phyloP scores from a whole-genome alignment of 208 protist species.

The Leishmania arabica region DNA sequence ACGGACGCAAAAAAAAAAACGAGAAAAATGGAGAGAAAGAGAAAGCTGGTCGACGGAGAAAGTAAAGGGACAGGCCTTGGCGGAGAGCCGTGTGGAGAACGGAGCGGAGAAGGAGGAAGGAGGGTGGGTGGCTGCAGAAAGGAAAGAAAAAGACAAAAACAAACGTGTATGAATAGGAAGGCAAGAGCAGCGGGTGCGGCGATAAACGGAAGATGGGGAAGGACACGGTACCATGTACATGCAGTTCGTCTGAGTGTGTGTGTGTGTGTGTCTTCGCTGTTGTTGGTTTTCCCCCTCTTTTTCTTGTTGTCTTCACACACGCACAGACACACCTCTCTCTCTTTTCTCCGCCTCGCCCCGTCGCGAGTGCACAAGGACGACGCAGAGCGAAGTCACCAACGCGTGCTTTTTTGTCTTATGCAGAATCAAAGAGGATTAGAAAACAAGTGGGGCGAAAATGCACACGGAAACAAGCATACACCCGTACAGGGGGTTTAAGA shows the following conservation, averaged over 20 bases:
- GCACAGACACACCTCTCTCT: background rate
- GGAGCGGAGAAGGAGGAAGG: background rate
- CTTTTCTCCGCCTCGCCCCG: too few relatives aligned
- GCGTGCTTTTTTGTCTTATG: background rate
- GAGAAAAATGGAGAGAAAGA: background rate
- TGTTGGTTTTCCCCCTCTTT: background rate
- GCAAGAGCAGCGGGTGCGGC: background rate
- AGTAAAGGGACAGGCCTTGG: background rate
- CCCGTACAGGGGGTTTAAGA: background rate
- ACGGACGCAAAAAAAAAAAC: background rate
- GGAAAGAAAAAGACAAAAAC: slow-evolving; percentile 2
- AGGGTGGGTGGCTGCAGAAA: background rate
- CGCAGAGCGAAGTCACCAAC: too few relatives aligned
- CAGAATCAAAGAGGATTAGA: background rate
- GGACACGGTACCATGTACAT: background rate
- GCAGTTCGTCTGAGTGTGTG: background rate
- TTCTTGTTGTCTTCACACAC: background rate
- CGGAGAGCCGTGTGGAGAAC: background rate
- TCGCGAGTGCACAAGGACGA: too few relatives aligned
- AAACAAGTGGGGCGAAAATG: background rate
- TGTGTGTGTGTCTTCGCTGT: too few relatives aligned
- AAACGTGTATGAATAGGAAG: slow-evolving; percentile 1
- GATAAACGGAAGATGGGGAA: background rate
- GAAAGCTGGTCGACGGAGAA: background rate
- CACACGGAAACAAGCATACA: background rate